A percentile compares a stretch with the other conserved stretches of the same genome.
Conservation (phyloP, 1,284 basidiomycete species). For the Sporisorium iseilematis-ciliati region DNA sequence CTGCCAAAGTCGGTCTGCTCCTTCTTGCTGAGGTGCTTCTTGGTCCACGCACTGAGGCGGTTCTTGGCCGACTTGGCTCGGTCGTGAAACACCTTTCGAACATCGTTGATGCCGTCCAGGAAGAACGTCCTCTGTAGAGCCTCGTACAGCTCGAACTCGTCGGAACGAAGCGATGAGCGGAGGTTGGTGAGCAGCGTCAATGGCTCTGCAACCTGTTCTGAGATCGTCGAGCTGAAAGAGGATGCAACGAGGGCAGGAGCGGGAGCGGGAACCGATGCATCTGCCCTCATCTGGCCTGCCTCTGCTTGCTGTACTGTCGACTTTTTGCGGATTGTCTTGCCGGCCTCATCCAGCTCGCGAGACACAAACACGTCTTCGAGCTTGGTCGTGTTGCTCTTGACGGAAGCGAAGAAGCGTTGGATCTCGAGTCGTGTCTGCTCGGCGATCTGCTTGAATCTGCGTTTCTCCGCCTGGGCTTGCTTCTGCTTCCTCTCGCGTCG, state of each 20-base stretch:
- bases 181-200: conserved; percentile 48
- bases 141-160: conserved; percentile 64
- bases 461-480: conserved; percentile 25
- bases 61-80: conserved; percentile 59
- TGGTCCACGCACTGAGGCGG: conserved; percentile 54
- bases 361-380: conserved; percentile 57
- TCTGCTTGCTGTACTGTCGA: neutral
- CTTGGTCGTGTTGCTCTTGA: conserved; percentile 51
- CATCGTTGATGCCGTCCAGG: conserved; percentile 54
- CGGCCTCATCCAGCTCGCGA: conserved; percentile 61
- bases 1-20: conserved; percentile 46
- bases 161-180: conserved; percentile 39
- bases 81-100: conserved; percentile 58
- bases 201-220: conserved; percentile 34
- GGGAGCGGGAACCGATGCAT: neutral
- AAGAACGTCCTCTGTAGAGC: conserved; percentile 44
- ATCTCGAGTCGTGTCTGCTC: conserved; percentile 58
- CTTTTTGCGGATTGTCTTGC: conserved; percentile 51
- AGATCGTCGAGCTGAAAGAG: conserved; percentile 20
- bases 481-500: conserved; percentile 29
- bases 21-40: conserved; percentile 57
- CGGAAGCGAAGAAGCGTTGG: conserved; percentile 58
- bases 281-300: neutral
- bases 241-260: neutral
- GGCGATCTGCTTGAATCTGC: conserved; percentile 27